Conservation (phyloP, 2,329 filamentous ascomycete species). For the Beauveria asiatica region DNA sequence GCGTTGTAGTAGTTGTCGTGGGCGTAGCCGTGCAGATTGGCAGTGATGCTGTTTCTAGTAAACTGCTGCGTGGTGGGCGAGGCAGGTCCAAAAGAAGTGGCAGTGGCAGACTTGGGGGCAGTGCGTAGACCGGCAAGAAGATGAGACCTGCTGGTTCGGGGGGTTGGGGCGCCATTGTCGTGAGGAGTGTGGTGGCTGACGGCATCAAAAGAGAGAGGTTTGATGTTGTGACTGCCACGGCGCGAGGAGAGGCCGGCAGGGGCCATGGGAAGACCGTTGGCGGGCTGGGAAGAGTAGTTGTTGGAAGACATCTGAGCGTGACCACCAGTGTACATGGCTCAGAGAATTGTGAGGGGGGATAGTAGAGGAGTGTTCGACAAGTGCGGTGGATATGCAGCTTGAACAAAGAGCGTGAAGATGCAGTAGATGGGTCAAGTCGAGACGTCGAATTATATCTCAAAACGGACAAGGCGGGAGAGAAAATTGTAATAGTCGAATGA, state of each 20-base stretch:
- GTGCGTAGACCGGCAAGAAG: conserved; percentile 88
- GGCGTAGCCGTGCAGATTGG: conserved; percentile 35
- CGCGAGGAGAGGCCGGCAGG: conserved; percentile 73
- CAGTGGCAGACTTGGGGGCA: conserved; percentile 76
- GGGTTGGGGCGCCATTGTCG: conserved; percentile 65
- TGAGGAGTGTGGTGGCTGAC: conserved; percentile 60
- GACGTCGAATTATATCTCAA: conserved; percentile 9
- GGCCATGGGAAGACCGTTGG: conserved; percentile 63
- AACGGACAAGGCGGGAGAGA: neutral
- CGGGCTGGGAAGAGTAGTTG: conserved; percentile 49
- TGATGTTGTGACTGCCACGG: conserved; percentile 79
- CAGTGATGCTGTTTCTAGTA: conserved; percentile 35
- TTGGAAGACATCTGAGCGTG: conserved; percentile 98
- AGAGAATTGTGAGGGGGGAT: conserved; percentile 14
- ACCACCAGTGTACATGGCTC: conserved; percentile 89
- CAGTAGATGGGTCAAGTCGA: neutral
- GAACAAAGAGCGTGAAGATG: neutral
- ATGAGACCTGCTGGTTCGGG: conserved; percentile 89
- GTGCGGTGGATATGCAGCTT: neutral
- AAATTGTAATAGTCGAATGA: neutral
- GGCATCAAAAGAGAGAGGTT: conserved; percentile 73
- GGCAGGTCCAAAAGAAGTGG: conserved; percentile 62
- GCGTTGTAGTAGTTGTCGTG: conserved; percentile 37
- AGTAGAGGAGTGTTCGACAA: neutral
- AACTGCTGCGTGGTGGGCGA: conserved; percentile 43